Evolutionary conservation across 148 eudicot species (phyloP), one percentile per base, ranked within the genome.

Genomic region (Talinum fruticosum): DNA sequence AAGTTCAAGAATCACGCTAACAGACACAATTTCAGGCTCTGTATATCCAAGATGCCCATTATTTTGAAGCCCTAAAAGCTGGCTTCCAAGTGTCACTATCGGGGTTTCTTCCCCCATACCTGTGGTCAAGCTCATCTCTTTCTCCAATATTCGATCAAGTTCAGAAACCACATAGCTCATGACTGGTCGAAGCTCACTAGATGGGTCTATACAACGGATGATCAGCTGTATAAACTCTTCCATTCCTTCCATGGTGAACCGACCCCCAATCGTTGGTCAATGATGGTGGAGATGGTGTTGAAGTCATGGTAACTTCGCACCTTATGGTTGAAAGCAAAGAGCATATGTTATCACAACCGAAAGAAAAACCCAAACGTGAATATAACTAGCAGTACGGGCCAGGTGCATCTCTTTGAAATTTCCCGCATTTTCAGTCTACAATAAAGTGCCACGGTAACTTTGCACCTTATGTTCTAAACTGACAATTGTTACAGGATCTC

Each of bases 71-170:
- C 88, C 87, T 91, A 75, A 95, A 83, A 95, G 99, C 79, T 92
- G 96, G 91, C 99, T 95, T 82, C 97, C 99, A 61, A 92, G 97
- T 72, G 90, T 91, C 70, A 95, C 99, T 74, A 90, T 93, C 10
- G 98, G 98, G 82, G 97, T 91, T 76, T 92, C 96, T 90, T 95
- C 99, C 68, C 97, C 97, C 93, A 86, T 90, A 73, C 95, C 91
- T 69, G 97, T 92, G 28, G 97, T 95, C 85, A 91, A 85, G 80
- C 85, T 92, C 99, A 95, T 95, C 84, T 95, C 99, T 83, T 92
- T 93, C 78, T 92, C 97, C 57, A 95, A 91, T 84, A 95, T 90
- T 45, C 91, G 92, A 76, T 95, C 99, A 34, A 93, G 92, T 79
- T 95, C 99, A 18, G 81, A 79, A 6, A 87, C 97, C 66, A 88